Evolutionary conservation across 345 rosid species (phyloP), one percentile per base, ranked within the genome.

Genomic region (Arabidopsis suecica): DNA sequence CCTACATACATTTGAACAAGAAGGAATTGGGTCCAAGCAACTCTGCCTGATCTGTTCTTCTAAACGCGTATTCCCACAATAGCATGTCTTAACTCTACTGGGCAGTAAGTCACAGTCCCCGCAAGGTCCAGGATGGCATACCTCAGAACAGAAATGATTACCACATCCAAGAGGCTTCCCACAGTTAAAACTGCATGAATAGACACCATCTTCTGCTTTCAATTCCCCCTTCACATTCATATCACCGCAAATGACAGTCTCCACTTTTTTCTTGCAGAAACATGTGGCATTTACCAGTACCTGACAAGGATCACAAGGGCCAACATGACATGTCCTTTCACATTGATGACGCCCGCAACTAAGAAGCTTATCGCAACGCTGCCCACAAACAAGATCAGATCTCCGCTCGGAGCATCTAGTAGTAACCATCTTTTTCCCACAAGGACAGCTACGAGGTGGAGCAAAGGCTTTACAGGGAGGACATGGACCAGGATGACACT

Each of bases 381-480:
- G 88, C 36, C 97, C 96, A 68, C 99, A 92, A 33, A 93, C 84
- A 60, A 89, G 83, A 57, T 84, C 86, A 50, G 93, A 82, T 65
- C 76, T 88, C 65, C 90, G 82, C 75, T 95, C 99, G 2, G 91
- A 89, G 75, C 99, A 95, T 83, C 97, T 84, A n/a, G 91, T 87
- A 13, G 96, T 87, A 72, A 88, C 78, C 54, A 75, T 77, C 78
- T 92, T 87, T 82, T 90, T 95, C 70, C 97, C 96, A 75, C 98
- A 95, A 73, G 97, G 97, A 53, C 98, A 95, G 59, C 68, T 48
- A 18, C 83, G 74, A 4, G 96, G 91, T 6, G 93, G 98, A 68
- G 99, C 96, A 85, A 95, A 95, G 13, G 91, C 89, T 83, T 89
- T 95, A 71, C 97, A 95, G 58, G 99, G 97, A 80, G 99, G 98